Conservation (phyloP, 2,329 filamentous ascomycete species). For the Lachnellula subtilissima region DNA sequence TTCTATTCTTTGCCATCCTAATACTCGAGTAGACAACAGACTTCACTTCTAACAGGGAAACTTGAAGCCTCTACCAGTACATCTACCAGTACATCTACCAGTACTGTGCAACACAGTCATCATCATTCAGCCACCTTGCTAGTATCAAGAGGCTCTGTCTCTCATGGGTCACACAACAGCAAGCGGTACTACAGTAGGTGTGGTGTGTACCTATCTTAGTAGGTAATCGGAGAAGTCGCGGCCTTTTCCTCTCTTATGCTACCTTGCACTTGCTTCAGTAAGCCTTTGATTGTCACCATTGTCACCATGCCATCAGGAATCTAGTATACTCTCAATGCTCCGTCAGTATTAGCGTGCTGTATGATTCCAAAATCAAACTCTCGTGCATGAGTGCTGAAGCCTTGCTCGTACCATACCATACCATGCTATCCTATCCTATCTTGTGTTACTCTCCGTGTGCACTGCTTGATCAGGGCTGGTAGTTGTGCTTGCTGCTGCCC, state of each 20-base stretch:
- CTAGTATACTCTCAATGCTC: background rate
- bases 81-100: background rate
- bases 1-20: background rate
- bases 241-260: background rate
- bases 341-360: background rate
- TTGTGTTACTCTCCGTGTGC: background rate
- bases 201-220: background rate
- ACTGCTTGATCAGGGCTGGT: background rate
- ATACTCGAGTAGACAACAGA: background rate
- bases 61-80: background rate
- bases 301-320: background rate
- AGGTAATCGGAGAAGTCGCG: background rate
- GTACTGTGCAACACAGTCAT: background rate
- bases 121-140: background rate
- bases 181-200: background rate
- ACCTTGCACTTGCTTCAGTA: background rate
- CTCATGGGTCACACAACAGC: background rate
- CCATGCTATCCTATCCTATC: too few relatives aligned
- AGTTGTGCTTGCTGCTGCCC: background rate
- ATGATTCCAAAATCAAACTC: background rate
- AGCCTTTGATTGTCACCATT: background rate
- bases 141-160: background rate
- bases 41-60: background rate
- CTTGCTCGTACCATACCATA: too few relatives aligned
- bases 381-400: background rate